Conservation (phyloP, 176 grass and related monocot genomes). For the Lolium multiflorum region DNA sequence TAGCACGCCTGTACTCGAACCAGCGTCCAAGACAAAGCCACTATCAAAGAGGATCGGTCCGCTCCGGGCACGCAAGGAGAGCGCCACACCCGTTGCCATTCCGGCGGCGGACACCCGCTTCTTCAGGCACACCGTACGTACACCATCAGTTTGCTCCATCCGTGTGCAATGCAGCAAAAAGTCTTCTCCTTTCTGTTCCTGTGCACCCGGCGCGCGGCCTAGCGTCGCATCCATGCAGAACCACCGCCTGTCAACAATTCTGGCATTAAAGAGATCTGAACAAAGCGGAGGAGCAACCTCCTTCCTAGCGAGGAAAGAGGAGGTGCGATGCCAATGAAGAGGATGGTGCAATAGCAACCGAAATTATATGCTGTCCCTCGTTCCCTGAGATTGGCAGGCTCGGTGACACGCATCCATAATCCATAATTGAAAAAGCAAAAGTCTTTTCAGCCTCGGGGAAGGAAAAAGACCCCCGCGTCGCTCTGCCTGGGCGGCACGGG, state of each 20-base stretch:
- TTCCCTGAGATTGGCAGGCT: slow-evolving; percentile 38
- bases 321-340: slow-evolving; percentile 30
- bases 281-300: slow-evolving; percentile 48
- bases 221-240: too few relatives aligned
- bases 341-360: slow-evolving; percentile 44
- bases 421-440: too few relatives aligned
- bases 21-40: neutral
- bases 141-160: too few relatives aligned
- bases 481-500: too few relatives aligned
- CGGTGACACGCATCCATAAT: too few relatives aligned
- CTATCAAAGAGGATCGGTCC: neutral
- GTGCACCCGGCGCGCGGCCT: neutral
- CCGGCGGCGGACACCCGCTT: neutral
- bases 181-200: neutral
- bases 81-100: neutral
- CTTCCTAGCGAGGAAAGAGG: slow-evolving; percentile 17
- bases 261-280: slow-evolving; percentile 63
- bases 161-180: neutral
- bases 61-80: neutral
- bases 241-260: too few relatives aligned
- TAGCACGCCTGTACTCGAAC: neutral
- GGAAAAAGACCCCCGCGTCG: too few relatives aligned
- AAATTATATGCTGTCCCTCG: slow-evolving; percentile 20
- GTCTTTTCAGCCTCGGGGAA: too few relatives aligned
- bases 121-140: neutral